Evolutionary conservation across 2,329 filamentous ascomycete genomes (phyloP).

Genomic region (Teratosphaeria destructans): DNA sequence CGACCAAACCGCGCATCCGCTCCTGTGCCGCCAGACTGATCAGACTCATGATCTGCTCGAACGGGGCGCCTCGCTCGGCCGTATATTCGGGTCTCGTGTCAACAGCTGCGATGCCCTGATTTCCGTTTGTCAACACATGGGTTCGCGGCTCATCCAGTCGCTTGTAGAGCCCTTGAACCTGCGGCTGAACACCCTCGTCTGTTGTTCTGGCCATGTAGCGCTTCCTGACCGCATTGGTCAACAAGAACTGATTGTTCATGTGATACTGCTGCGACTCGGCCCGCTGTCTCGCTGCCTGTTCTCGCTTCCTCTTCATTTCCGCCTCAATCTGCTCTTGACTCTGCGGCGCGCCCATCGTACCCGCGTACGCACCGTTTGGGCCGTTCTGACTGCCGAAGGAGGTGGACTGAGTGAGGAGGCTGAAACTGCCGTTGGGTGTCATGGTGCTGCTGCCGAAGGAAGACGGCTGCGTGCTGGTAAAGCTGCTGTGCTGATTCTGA

Average conservation of each 20-base stretch:
- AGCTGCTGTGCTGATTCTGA: slow-evolving; percentile 37
- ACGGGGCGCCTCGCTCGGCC: slow-evolving; percentile 61
- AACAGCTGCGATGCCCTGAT: slow-evolving; percentile 18
- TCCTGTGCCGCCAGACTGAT: slow-evolving; percentile 77
- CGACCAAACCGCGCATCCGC: slow-evolving; percentile 61
- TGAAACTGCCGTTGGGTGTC: slow-evolving; percentile 37
- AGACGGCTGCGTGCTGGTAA: slow-evolving; percentile 28
- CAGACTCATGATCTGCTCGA: slow-evolving; percentile 74
- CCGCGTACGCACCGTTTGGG: slow-evolving; percentile 34
- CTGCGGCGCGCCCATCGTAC: slow-evolving; percentile 34
- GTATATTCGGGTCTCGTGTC: slow-evolving; percentile 18
- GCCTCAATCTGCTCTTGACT: slow-evolving; percentile 59
- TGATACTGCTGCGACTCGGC: slow-evolving; percentile 56
- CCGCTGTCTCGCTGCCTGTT: slow-evolving; percentile 51
- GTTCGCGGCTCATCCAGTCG: slow-evolving; percentile 9
- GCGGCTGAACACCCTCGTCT: slow-evolving; percentile 49
- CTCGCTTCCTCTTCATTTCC: slow-evolving; percentile 55
- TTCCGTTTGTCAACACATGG: slow-evolving; percentile 19
- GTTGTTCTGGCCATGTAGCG: slow-evolving; percentile 48
- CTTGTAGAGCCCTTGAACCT: slow-evolving; percentile 45
- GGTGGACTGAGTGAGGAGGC: slow-evolving; percentile 32
- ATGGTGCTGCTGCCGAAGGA: slow-evolving; percentile 37
- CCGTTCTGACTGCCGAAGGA: slow-evolving; percentile 27
- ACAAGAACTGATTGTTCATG: slow-evolving; percentile 62
- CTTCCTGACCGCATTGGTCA: slow-evolving; percentile 48